Evolutionary conservation across 257 asterid species (phyloP).

Genomic region (Eucommia ulmoides): DNA sequence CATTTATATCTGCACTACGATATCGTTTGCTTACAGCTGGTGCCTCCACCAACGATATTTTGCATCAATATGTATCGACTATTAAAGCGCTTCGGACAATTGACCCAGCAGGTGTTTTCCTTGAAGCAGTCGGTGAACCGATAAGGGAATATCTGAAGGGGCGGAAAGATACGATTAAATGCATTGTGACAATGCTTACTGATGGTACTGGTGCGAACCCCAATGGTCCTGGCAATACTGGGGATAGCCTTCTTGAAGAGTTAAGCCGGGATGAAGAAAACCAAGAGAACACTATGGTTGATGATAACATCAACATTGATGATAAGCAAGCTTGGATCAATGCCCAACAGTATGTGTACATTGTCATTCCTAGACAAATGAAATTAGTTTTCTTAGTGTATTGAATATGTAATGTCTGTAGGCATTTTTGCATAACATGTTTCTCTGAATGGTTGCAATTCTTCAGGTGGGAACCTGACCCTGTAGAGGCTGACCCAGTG

Average conservation of each 20-base stretch:
- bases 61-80: conserved; percentile 88
- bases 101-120: conserved; percentile 96
- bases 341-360: conserved; percentile 61
- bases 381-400: not conserved
- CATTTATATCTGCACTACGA: conserved; percentile 73
- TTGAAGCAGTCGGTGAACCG: conserved; percentile 96
- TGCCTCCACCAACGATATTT: conserved; percentile 92
- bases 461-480: conserved; percentile 97
- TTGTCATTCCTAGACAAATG: no score
- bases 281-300: conserved; percentile 62
- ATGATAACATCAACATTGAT: conserved; percentile 63
- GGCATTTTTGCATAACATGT: conserved; percentile 19
- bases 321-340: conserved; percentile 95
- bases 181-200: conserved; percentile 96
- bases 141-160: conserved; percentile 92
- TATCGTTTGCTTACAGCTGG: conserved; percentile 95
- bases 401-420: not conserved
- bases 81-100: conserved; percentile 95
- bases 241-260: conserved; percentile 98
- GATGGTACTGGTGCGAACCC: conserved; percentile 89
- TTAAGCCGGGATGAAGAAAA: conserved; percentile 91
- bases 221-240: conserved; percentile 61
- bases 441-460: conserved; percentile 15
- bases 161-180: conserved; percentile 90
- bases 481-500: conserved; percentile 83